These are phyloP conservation scores for Candida smagusa DNA, from an alignment of 1,139 yeast species.

Conservation along the genomic window DNA sequence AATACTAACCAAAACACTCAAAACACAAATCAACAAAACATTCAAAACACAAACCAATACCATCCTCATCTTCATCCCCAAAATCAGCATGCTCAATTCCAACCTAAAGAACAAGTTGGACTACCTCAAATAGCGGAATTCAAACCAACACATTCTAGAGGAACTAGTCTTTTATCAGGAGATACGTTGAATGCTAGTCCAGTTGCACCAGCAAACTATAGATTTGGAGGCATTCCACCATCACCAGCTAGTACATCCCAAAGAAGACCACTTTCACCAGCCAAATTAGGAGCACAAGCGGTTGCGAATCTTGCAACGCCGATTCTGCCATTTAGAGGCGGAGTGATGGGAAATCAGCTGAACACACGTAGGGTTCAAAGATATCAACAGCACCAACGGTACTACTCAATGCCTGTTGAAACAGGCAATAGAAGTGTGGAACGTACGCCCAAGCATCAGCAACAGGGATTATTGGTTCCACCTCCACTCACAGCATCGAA, in stretches of 20 bases:
- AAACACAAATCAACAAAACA: neutral
- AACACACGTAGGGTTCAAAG: conserved; percentile 16
- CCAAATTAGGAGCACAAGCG: conserved; percentile 70
- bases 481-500: conserved; percentile 13
- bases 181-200: conserved; percentile 22
- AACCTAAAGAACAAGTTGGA: neutral
- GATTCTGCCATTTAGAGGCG: conserved; percentile 25
- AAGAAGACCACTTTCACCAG: conserved; percentile 58
- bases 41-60: neutral
- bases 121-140: conserved; percentile 1
- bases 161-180: conserved; percentile 11
- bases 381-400: conserved; percentile 36
- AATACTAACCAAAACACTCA: neutral
- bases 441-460: conserved; percentile 6
- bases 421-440: conserved; percentile 7
- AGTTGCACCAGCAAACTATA: conserved; percentile 37
- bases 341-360: conserved; percentile 9
- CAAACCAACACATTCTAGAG: conserved; percentile 4
- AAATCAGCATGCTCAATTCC: neutral
- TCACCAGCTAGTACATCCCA: conserved; percentile 13
- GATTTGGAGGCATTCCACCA: conserved; percentile 35
- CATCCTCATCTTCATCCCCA: neutral
- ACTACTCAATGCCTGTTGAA: conserved; percentile 43
- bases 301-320: conserved; percentile 53
- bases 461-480: conserved; percentile 2